Evolutionary conservation across 2,329 filamentous ascomycete species (phyloP).

Genomic region (Hymenotorrendiella dingleyae): DNA sequence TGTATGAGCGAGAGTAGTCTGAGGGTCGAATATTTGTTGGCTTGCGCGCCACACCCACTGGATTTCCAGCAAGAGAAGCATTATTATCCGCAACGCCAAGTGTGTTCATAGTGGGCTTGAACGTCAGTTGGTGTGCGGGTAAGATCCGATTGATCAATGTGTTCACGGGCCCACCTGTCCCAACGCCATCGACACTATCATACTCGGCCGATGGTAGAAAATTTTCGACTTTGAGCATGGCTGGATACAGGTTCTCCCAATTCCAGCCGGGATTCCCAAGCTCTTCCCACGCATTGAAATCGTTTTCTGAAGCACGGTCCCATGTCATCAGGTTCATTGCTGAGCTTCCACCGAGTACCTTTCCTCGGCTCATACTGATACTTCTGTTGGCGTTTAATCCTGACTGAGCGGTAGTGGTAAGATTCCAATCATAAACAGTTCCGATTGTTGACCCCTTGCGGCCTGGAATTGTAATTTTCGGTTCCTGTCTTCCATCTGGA

Average conservation of each 20-base stretch:
- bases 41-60: constrained; percentile 44
- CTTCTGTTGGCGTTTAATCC: constrained; percentile 18
- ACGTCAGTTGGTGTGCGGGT: constrained; percentile 37
- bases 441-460: constrained; percentile 30
- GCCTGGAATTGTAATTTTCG: constrained; percentile 34
- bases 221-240: constrained; percentile 15
- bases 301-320: constrained; percentile 15
- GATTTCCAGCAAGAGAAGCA: constrained; percentile 44
- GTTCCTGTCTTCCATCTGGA: constrained; percentile 29
- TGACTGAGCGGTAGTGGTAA: constrained; percentile 33
- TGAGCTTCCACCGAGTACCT: constrained; percentile 32
- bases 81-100: constrained; percentile 37
- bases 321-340: constrained; percentile 29
- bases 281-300: constrained; percentile 36
- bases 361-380: constrained; percentile 11
- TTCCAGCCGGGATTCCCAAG: constrained; percentile 39
- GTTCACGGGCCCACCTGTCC: constrained; percentile 33
- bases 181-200: constrained; percentile 29
- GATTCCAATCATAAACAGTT: constrained; percentile 37
- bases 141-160: constrained; percentile 37
- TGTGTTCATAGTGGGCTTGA: constrained; percentile 40
- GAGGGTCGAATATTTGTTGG: constrained; percentile 43
- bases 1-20: constrained; percentile 44
- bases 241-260: constrained; percentile 32
- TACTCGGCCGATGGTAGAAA: constrained; percentile 10